phyloP scores from a whole-genome alignment of 2,329 filamentous ascomycete species.

The Claviceps spartinae region DNA sequence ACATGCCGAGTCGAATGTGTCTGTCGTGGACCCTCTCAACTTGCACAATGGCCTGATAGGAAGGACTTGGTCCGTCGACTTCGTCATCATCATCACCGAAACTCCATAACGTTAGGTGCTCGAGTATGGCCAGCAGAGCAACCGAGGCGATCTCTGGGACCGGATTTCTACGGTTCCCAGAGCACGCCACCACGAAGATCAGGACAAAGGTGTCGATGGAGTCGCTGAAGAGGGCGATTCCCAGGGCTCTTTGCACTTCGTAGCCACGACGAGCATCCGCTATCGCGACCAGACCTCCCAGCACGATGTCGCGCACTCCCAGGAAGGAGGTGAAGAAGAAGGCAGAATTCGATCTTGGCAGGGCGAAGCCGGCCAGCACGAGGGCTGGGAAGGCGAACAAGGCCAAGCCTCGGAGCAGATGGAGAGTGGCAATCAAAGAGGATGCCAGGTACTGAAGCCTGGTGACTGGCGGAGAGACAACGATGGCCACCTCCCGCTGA shows the following conservation, averaged over 20 bases:
- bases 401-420: conserved; percentile 16
- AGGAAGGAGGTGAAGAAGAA: conserved; percentile 19
- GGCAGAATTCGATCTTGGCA: conserved; percentile 13
- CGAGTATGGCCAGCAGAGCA: conserved; percentile 17
- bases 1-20: conserved; percentile 17
- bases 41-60: conserved; percentile 5
- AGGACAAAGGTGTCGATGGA: conserved; percentile 21
- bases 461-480: conserved; percentile 4
- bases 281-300: conserved; percentile 16
- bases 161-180: conserved; percentile 16
- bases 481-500: neutral
- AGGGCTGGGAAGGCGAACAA: conserved; percentile 16
- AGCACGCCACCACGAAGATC: conserved; percentile 21
- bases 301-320: conserved; percentile 18
- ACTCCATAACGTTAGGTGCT: conserved; percentile 21
- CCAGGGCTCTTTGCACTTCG: conserved; percentile 18
- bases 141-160: conserved; percentile 16
- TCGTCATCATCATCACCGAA: conserved; percentile 16
- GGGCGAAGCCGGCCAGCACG: conserved; percentile 17
- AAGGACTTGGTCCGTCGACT: conserved; percentile 1
- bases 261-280: conserved; percentile 11
- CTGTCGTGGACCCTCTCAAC: conserved; percentile 14
- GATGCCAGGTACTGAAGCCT: conserved; percentile 14
- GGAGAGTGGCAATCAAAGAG: conserved; percentile 12
- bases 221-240: conserved; percentile 19